A percentile compares a stretch with the other conserved stretches of the same genome.
Evolutionary conservation across 164 flowering plant genomes (phyloP).

Genomic region (Macadamia integrifolia): DNA sequence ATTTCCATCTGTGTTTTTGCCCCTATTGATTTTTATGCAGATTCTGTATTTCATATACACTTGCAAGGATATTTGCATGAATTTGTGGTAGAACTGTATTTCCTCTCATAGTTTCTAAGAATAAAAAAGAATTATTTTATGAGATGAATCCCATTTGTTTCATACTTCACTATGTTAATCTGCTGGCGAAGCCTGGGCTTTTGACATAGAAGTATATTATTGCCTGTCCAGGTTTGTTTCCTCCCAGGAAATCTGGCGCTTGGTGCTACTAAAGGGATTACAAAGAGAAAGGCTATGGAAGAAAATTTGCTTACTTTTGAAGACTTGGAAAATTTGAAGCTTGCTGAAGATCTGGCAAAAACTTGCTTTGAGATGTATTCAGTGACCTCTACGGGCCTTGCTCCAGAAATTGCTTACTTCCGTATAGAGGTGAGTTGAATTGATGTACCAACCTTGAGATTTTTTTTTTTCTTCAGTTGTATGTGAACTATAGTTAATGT

Average conservation of each 20-base stretch:
- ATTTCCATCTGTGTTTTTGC: neutral
- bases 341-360: conserved; percentile 88
- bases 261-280: conserved; percentile 92
- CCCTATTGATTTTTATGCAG: neutral
- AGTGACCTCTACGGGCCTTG: conserved; percentile 93
- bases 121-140: neutral
- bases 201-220: neutral
- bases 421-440: conserved; percentile 53
- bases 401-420: conserved; percentile 96
- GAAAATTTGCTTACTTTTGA: conserved; percentile 64
- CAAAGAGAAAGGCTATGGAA: conserved; percentile 72
- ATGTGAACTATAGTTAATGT: neutral
- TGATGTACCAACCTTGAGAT: conserved; percentile 2
- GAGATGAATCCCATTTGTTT: neutral
- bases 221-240: conserved; percentile 74
- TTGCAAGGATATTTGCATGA: neutral
- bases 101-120: no score
- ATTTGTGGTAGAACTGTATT: neutral
- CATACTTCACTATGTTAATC: neutral
- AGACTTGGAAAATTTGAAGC: conserved; percentile 83
- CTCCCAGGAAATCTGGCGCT: conserved; percentile 96
- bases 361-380: conserved; percentile 91
- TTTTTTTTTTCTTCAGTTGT: no score
- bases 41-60: neutral
- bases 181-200: neutral